Percentiles rank a stretch among this genome's conserved stretches.
phyloP scores from a whole-genome alignment of 345 rosid genomes.

The Populus pruinosa region DNA sequence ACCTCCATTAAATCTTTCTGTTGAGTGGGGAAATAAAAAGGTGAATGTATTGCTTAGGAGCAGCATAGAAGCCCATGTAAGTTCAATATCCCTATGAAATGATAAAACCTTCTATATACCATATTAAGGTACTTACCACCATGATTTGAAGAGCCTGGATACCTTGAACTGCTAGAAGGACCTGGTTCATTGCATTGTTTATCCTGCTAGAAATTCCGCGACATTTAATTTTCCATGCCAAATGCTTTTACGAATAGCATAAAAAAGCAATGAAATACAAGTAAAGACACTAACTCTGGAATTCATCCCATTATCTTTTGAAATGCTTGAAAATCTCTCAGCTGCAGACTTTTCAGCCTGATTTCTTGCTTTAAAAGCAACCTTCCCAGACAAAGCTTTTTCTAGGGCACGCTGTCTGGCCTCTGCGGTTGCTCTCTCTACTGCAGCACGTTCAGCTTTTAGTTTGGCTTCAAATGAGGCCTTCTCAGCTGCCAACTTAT shows the following conservation, averaged over 20 bases:
- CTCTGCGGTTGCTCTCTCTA: constrained; percentile 88
- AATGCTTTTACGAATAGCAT: constrained; percentile 2
- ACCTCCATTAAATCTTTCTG: constrained; percentile 34
- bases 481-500: constrained; percentile 40
- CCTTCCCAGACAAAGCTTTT: constrained; percentile 67
- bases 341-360: constrained; percentile 42
- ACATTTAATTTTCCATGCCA: not conserved
- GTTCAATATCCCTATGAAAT: not conserved
- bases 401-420: constrained; percentile 90
- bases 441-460: constrained; percentile 88
- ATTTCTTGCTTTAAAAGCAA: constrained; percentile 41
- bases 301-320: constrained; percentile 39
- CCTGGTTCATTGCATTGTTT: constrained; percentile 43
- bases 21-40: constrained; percentile 26
- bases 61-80: not conserved
- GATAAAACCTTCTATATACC: not conserved
- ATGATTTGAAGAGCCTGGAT: constrained; percentile 32
- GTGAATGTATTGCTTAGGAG: constrained; percentile 18
- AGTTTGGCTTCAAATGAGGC: constrained; percentile 61
- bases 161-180: constrained; percentile 35
- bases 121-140: constrained; percentile 37
- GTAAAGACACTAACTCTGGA: constrained; percentile 3
- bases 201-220: constrained; percentile 47
- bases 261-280: not conserved
- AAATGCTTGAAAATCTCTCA: constrained; percentile 48